Evolutionary conservation across 140 eudicot species (phyloP).

Genomic region (Flaveria floridana): DNA sequence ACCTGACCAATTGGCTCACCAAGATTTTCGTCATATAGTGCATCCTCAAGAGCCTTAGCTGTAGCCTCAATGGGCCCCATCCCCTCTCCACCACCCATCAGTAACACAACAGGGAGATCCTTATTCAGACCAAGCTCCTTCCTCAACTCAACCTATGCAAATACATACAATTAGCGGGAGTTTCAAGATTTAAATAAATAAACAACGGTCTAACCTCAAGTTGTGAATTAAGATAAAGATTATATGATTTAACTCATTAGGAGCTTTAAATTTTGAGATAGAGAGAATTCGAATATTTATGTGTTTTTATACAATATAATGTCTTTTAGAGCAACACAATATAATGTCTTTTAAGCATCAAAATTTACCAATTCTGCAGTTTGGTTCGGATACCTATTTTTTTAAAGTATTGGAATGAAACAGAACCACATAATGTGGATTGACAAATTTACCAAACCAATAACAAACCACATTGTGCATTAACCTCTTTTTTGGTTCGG

Average conservation of each 20-base stretch:
- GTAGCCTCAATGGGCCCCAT: constrained; percentile 99
- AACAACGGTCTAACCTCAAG: neutral
- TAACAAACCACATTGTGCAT: no score
- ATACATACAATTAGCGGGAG: neutral
- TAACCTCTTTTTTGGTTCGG: no score
- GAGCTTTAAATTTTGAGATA: neutral
- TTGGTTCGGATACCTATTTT: no score
- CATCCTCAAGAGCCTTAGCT: constrained; percentile 69
- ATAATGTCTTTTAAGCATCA: no score
- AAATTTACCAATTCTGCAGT: no score
- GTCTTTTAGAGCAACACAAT: no score
- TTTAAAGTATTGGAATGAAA: no score
- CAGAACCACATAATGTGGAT: no score
- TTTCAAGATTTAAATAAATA: neutral
- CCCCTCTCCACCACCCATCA: constrained; percentile 99
- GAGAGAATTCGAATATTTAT: no score
- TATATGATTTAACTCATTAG: neutral
- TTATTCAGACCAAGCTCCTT: constrained; percentile 87
- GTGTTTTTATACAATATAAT: no score
- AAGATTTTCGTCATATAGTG: constrained; percentile 66
- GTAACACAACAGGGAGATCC: constrained; percentile 80
- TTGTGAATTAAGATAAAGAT: neutral
- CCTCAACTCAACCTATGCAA: constrained; percentile 66
- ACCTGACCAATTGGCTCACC: constrained; percentile 86
- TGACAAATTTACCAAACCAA: no score